phyloP scores from a whole-genome alignment of 2,329 filamentous ascomycete genomes.

The Cercospora berteroae region DNA sequence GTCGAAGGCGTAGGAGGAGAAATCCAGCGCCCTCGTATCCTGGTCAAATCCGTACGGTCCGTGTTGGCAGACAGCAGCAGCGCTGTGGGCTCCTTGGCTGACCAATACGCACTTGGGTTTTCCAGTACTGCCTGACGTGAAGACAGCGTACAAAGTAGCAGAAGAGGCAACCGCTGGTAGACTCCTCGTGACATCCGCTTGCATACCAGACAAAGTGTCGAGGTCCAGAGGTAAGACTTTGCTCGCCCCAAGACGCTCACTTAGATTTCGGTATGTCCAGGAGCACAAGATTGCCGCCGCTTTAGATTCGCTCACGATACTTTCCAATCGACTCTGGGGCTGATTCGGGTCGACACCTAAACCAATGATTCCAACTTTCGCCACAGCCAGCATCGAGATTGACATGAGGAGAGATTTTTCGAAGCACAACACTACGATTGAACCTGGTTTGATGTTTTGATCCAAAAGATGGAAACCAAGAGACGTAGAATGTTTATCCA shows the following conservation, averaged over 20 bases:
- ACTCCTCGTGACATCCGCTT: not conserved
- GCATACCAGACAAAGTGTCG: not conserved
- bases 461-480: not conserved
- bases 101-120: conserved; percentile 14
- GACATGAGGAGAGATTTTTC: not conserved
- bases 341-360: not conserved
- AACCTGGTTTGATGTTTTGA: not conserved
- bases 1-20: too few relatives aligned
- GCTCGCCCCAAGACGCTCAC: not conserved
- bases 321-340: not conserved
- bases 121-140: conserved; percentile 12
- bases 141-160: not conserved
- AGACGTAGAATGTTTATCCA: not conserved
- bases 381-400: not conserved
- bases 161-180: not conserved
- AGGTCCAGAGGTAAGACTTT: not conserved
- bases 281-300: not conserved
- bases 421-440: not conserved
- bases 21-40: too few relatives aligned
- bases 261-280: not conserved
- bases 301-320: not conserved
- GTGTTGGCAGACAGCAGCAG: too few relatives aligned
- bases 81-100: too few relatives aligned
- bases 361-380: not conserved
- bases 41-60: too few relatives aligned